Evolutionary conservation across 2,329 filamentous ascomycete species (phyloP).

Genomic region (Hypoxylon sp.): DNA sequence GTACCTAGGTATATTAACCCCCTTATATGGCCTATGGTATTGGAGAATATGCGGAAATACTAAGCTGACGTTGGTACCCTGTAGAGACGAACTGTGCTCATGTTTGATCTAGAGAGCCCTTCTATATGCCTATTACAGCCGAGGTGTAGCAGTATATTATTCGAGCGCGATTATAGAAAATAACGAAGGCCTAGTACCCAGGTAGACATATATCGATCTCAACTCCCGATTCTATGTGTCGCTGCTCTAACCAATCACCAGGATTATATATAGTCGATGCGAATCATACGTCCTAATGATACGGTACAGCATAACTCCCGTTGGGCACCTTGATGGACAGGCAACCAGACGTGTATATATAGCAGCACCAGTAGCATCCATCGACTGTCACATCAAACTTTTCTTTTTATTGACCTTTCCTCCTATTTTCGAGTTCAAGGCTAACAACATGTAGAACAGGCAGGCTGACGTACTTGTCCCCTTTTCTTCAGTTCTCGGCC

Average conservation of each 20-base stretch:
- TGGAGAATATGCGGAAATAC: too few relatives aligned
- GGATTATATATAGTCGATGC: not conserved
- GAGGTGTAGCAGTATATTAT: not conserved
- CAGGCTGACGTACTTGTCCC: not conserved
- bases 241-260: not conserved
- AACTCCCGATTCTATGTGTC: not conserved
- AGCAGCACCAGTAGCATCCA: conserved; percentile 13
- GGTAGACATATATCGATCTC: not conserved
- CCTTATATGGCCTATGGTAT: too few relatives aligned
- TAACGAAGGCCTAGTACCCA: not conserved
- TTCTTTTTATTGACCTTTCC: conserved; percentile 1
- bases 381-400: not conserved
- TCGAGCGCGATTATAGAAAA: not conserved
- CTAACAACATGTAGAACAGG: not conserved
- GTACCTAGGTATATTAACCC: too few relatives aligned
- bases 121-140: not conserved
- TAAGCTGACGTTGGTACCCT: too few relatives aligned
- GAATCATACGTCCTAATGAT: not conserved
- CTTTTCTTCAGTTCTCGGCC: conserved; percentile 1
- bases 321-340: conserved; percentile 32
- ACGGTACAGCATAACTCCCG: not conserved
- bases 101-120: too few relatives aligned
- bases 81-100: too few relatives aligned
- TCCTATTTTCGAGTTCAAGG: not conserved
- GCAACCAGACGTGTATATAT: conserved; percentile 16